These are phyloP conservation scores for Euphorbia corollata DNA, from an alignment of 441 rosid species.

Conservation along the genomic window DNA sequence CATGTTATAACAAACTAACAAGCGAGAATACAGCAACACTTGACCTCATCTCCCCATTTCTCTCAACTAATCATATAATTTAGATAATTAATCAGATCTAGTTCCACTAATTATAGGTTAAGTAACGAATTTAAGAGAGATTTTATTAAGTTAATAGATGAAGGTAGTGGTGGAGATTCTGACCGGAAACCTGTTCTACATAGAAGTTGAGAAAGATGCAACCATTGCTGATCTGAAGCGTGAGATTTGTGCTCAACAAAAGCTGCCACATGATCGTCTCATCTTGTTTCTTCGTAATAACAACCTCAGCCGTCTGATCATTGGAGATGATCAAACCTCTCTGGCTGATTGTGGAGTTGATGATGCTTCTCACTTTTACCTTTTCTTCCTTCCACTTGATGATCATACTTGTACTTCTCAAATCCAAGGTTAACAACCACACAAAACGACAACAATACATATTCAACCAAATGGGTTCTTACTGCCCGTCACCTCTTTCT, in stretches of 20 bases:
- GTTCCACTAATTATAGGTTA: not conserved
- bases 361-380: slow-evolving; percentile 53
- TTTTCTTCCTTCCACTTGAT: slow-evolving; percentile 41
- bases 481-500: not conserved
- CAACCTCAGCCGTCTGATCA: slow-evolving; percentile 8
- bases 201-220: slow-evolving; percentile 41
- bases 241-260: slow-evolving; percentile 41
- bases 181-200: slow-evolving; percentile 47
- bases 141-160: slow-evolving; percentile 28
- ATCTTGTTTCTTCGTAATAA: slow-evolving; percentile 29
- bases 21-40: slow-evolving; percentile 2
- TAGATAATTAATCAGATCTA: not conserved
- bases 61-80: slow-evolving; percentile 5
- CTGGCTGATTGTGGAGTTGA: slow-evolving; percentile 40
- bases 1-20: slow-evolving; percentile 10
- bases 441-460: too few relatives aligned
- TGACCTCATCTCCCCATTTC: not conserved
- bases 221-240: slow-evolving; percentile 46
- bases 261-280: slow-evolving; percentile 44
- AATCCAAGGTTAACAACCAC: too few relatives aligned
- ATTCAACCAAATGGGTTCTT: too few relatives aligned
- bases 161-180: slow-evolving; percentile 56
- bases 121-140: not conserved
- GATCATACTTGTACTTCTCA: slow-evolving; percentile 9
- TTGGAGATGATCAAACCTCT: slow-evolving; percentile 28